These are phyloP conservation scores for Rosa lucieae DNA, from an alignment of 306 rosid species.

Conservation along the genomic window DNA sequence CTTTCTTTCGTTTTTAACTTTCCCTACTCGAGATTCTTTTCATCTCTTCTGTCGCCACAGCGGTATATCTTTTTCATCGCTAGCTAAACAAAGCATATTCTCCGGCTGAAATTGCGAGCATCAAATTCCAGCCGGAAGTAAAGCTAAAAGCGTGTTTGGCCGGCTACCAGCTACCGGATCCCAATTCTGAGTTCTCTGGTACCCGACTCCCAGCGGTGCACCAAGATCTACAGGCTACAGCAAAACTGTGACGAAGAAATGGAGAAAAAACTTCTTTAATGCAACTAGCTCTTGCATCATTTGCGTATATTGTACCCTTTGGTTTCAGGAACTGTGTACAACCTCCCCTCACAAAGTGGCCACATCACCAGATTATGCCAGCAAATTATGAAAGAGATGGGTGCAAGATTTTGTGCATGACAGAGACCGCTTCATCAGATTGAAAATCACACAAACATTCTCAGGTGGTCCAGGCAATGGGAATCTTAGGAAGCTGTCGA, in stretches of 20 bases:
- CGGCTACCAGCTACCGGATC: neutral
- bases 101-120: neutral
- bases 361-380: neutral
- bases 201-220: neutral
- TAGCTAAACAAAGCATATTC: neutral
- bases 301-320: neutral
- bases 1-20: neutral
- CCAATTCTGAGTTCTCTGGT: neutral
- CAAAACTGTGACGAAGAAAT: neutral
- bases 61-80: neutral
- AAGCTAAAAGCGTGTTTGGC: neutral
- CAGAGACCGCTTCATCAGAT: neutral
- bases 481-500: neutral
- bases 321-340: neutral
- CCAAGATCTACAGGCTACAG: neutral
- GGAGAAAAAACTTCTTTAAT: neutral
- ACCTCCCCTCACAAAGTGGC: neutral
- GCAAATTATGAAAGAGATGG: neutral
- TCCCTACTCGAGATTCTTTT: neutral
- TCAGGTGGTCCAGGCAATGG: neutral
- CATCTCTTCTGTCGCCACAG: neutral
- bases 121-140: neutral
- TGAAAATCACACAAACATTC: neutral
- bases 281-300: neutral
- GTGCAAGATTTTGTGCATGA: neutral